Evolutionary conservation across 2,329 filamentous ascomycete genomes (phyloP), one percentile per base, ranked within the genome.

Genomic region (Uncinocarpus reesii): DNA sequence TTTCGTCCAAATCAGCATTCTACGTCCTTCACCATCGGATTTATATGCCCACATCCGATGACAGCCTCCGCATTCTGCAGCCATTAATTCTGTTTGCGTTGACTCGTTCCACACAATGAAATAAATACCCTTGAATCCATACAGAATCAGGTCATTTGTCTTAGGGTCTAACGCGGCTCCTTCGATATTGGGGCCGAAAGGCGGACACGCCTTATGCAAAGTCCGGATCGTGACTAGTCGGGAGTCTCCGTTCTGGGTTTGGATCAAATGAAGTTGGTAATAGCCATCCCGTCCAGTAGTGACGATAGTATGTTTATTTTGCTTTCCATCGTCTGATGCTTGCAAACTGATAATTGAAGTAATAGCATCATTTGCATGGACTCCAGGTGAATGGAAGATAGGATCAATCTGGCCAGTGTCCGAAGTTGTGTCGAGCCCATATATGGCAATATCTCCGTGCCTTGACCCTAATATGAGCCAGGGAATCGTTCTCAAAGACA

Each of bases 61-160:
- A 0, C 81, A 81, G 28, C 90, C 90, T 48, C 89, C 90, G 60
- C 90, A 95, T 42, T 88, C 81, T 24, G 94, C 73, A 0, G 72
- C 74, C 47, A 83, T 77, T 13, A 90, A 64, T 57, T 90, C 83
- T 48, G 79, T 75, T 50, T 86, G 80, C 1, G 70, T 71, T 0
- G 78, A 80, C 60, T 85, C 80, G 61, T 95, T 86, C 78, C 86
- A 92, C 7, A 90, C 75, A 10, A 94, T 71, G 60, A 96, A 93
- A 40, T 79, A 72, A 53, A 80, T 86, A 60, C 84, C 80, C 48
- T 78, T 80, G 66, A 95, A 96, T 2, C 90, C 90, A 61, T 82
- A 85, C 10, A 94, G 69, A 23, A 88, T 70, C 1, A 95, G 69
- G 40, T 84, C 73, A 1, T 70, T 63, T 0, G 63, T 63, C 1